phyloP scores from a whole-genome alignment of 2,329 filamentous ascomycete genomes.

The Lachnellula arida region DNA sequence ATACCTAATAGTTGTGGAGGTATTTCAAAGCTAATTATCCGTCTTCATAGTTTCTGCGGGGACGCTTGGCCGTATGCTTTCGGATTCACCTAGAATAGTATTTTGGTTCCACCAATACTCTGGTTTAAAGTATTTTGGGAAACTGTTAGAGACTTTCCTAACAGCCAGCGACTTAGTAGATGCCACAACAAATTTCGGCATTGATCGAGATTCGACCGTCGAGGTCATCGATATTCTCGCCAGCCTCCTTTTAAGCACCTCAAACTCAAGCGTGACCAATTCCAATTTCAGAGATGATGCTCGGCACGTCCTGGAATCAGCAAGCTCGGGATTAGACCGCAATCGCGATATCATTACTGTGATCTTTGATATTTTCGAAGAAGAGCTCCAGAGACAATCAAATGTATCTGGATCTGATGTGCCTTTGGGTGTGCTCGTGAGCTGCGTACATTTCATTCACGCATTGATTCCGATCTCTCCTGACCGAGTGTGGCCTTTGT shows the following conservation, averaged over 20 bases:
- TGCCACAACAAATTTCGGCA: slow-evolving; percentile 38
- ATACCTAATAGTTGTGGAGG: no score
- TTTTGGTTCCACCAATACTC: slow-evolving; percentile 75
- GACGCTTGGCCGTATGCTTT: slow-evolving; percentile 69
- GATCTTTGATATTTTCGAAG: slow-evolving; percentile 80
- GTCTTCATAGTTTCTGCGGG: slow-evolving; percentile 58
- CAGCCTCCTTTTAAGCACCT: slow-evolving; percentile 53
- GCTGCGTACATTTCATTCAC: slow-evolving; percentile 76
- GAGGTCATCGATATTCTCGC: slow-evolving; percentile 73
- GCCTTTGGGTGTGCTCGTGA: slow-evolving; percentile 57
- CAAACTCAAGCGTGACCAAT: slow-evolving; percentile 19
- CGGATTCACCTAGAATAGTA: slow-evolving; percentile 71
- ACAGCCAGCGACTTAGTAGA: slow-evolving; percentile 46
- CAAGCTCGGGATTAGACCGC: slow-evolving; percentile 49
- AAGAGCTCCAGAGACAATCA: slow-evolving; percentile 47
- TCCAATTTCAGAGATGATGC: slow-evolving; percentile 38
- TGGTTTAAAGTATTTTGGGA: slow-evolving; percentile 72
- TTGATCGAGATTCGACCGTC: slow-evolving; percentile 58
- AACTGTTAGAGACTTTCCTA: slow-evolving; percentile 65
- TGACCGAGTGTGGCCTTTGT: slow-evolving; percentile 83
- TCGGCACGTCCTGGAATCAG: slow-evolving; percentile 49
- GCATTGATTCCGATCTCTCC: slow-evolving; percentile 69
- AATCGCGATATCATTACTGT: slow-evolving; percentile 73
- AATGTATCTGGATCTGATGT: slow-evolving; percentile 37
- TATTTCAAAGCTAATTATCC: no score